Base-by-base conservation (phyloP, 768 basidiomycete species). In the Tricholomella constricta region DNA sequence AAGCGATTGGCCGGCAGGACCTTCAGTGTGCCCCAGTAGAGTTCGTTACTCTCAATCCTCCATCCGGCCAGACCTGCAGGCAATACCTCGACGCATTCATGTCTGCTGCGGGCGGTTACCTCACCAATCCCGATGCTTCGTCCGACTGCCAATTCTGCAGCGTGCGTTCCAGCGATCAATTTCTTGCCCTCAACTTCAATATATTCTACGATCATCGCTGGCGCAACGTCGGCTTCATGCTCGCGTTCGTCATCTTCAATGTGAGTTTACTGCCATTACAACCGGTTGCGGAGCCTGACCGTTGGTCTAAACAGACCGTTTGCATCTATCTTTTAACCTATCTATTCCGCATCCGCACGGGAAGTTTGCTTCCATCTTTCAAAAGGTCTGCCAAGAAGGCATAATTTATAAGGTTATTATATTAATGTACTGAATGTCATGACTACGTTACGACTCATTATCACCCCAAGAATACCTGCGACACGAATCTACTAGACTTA, bases 91-190 rank as follows among this genome's bases (percentile, higher is more conserved):
- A 65, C 17, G 62, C 69, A 0, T 91, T 77, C 68, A 81, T 85
- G 14, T 52, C 65, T 0, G 38, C 57, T 1, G 71, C 74, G 4
- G 82, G 86, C 0, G 86, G 87, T 8, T 84, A 84, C 56, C 65
- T 89, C 25, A 60, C 72, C 20, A 78, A 87, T 57, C 74, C 81
- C 1, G 64, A 77, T n/a, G 80, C 84, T 3, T 78, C 79, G 0
- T 52, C 67, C n/a, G 66, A 62, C 38, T 90, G 87, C 63, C 52
- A 72, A 19, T 86, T 81, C 67, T 93, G 91, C 62, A 67, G 82
- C 3, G 72, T 76, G 32, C 63, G 72, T n/a, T 77, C 76, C 0
- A 83, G 86, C 0, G 85, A 91, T 63, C 65, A 76, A 36, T 91
- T 80, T 72, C 68, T 89, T 31, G 63, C 54, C 22, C 38, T 41